Evolutionary conservation across 768 basidiomycete genomes (phyloP), one percentile per base, ranked within the genome.

Genomic region (Tephrocybe sp.): DNA sequence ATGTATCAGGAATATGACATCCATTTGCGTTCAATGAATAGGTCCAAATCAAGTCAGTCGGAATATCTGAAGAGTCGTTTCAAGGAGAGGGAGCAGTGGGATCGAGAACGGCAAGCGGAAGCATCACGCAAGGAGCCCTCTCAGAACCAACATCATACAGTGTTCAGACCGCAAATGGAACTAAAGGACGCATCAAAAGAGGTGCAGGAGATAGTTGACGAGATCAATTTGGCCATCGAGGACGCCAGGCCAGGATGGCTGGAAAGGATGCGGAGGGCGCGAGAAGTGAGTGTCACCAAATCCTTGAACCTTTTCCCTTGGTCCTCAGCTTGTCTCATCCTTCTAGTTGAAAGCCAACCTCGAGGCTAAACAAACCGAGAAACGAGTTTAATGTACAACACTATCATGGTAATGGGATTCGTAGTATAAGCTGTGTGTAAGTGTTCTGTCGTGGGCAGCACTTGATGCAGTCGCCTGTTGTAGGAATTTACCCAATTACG

Each of bases 231-330:
- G 32, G 65, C 71, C 50, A 82, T 87, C 49, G 71, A 79, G 50
- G 69, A 75, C 34, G 64, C 71, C 48, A 82, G 79, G 58, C 85
- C 86, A 32, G 85, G 85, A 53, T 84, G 85, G 79, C 76, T 80
- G 54, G 72, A 71, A 18, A 75, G 86, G 47, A 73, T 74, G 62
- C 73, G 73, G 58, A 76, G 75, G 48, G 74, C 74, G 3, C 68
- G 79, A 55, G 70, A 76, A 71, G 85, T 84, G 54, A 52, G 71
- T 59, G 23, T n/a, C 36, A 15, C 4, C 2, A 18, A 23, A 14
- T 12, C 34, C 8, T 7, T 17, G 4, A 36, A 15, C 34, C 14
- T 36, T 36, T 15, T 4, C n/a, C 14, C 7, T 36, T 15, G 9
- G 9, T 36, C 1, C 5, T 15, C 3, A 28, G 10, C 20, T 21